phyloP scores from a whole-genome alignment of 768 basidiomycete species.

The Hypholoma fasciculare region DNA sequence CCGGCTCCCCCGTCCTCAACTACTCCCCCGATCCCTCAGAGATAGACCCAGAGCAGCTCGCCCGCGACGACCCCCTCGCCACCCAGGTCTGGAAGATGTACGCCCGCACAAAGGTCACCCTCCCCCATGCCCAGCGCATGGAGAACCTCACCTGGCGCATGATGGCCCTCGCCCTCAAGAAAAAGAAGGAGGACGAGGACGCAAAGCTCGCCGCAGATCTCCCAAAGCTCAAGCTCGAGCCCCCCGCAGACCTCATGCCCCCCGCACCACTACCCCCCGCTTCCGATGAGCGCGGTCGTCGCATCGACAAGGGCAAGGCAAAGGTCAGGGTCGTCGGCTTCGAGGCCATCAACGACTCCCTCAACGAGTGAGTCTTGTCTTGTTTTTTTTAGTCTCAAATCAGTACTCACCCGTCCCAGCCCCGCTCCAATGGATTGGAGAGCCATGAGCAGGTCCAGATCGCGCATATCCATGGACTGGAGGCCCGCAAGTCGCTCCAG shows the following conservation, averaged over 20 bases:
- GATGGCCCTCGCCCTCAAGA: constrained; percentile 95
- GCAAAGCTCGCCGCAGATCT: constrained; percentile 18
- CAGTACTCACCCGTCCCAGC: constrained; percentile 29
- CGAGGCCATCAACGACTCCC: constrained; percentile 69
- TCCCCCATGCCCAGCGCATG: constrained; percentile 94
- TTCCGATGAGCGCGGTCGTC: constrained; percentile 62
- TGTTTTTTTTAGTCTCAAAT: constrained; percentile 7
- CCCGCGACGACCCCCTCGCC: constrained; percentile 87
- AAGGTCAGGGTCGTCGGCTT: constrained; percentile 81
- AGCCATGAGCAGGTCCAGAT: constrained; percentile 86
- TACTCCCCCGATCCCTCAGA: constrained; percentile 41
- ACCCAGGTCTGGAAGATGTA: constrained; percentile 99
- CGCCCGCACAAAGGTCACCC: constrained; percentile 81
- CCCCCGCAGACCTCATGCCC: neutral
- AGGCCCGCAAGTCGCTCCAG: constrained; percentile 75
- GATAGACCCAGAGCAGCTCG: constrained; percentile 62
- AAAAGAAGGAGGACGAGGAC: constrained; percentile 77
- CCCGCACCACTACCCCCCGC: constrained; percentile 20
- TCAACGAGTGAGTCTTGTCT: constrained; percentile 66
- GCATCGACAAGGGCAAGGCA: constrained; percentile 79
- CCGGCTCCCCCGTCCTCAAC: constrained; percentile 70
- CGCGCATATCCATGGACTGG: constrained; percentile 93
- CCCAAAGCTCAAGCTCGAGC: constrained; percentile 7
- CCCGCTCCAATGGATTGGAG: constrained; percentile 89
- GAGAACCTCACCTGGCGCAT: constrained; percentile 98